phyloP scores from a whole-genome alignment of 1,284 basidiomycete genomes.

The Lignosus rhinocerotis region DNA sequence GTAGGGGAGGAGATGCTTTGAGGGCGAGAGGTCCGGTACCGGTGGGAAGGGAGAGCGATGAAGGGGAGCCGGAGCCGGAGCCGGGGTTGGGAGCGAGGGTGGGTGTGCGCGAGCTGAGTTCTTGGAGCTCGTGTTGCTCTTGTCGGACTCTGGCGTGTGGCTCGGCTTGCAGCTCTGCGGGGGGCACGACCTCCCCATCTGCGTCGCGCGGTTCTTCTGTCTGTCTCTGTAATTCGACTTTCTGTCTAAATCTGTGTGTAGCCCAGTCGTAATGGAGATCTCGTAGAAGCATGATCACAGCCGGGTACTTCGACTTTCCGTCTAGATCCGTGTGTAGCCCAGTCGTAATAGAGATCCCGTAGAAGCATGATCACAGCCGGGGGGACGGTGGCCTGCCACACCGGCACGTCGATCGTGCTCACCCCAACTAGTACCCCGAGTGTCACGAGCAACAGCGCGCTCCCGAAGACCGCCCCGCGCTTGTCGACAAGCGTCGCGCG shows the following conservation, averaged over 20 bases:
- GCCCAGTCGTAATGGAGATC: conserved; percentile 37
- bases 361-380: conserved; percentile 60
- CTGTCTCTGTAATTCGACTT: conserved; percentile 30
- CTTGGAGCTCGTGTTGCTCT: conserved; percentile 11
- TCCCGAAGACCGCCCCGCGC: conserved; percentile 39
- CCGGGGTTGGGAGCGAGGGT: background rate
- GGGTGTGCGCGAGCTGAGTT: conserved; percentile 3
- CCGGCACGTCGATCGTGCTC: conserved; percentile 47
- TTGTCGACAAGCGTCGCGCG: conserved; percentile 40
- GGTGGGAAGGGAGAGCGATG: background rate
- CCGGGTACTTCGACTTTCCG: too few relatives aligned
- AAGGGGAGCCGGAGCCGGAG: background rate
- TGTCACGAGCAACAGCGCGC: conserved; percentile 46
- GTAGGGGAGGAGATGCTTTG: background rate
- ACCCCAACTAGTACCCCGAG: conserved; percentile 60
- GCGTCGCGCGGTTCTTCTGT: background rate
- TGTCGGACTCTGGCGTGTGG: background rate
- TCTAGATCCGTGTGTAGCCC: conserved; percentile 20
- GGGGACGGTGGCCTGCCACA: conserved; percentile 86
- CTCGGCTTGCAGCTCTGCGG: background rate
- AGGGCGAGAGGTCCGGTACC: background rate
- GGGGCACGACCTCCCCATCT: background rate
- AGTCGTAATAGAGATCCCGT: conserved; percentile 37
- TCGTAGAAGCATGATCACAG: conserved; percentile 43
- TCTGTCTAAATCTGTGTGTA: background rate